Evolutionary conservation across 176 grass and related monocot genomes (phyloP), one percentile per base, ranked within the genome.

Genomic region (Triticum monococcum): DNA sequence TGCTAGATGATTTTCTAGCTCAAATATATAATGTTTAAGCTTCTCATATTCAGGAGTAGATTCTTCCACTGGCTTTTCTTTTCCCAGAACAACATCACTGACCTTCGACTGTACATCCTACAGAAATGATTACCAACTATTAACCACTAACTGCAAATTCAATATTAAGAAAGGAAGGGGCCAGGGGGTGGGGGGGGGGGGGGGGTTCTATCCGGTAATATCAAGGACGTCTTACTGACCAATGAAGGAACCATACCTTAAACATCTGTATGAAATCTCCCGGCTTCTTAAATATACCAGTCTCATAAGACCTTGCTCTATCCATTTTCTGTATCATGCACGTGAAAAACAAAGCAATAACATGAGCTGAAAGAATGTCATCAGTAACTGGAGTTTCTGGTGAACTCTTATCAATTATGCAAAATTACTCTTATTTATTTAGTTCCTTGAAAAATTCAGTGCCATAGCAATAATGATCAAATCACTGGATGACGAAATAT

Each of bases 31-130:
- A 83, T 90, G 62, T 81, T 97, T 99, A 65, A 99, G 90, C 76
- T 97, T 99, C 85, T 99, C 94, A 82, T 97, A 99, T 82, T 99
- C 97, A 91, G 94, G 90, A 93, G 72, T 84, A 78, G 94, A 97
- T 73, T 99, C 97, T 83, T 99, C 97, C 40, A 97, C 88, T 67
- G 94, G 97, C 79, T 99, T 99, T 91, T 99, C 94, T 89, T 99
- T 99, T 32, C 97, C 97, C 73, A 99, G 80, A 86, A 99, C 94
- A 73, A 99, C 94, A 88, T 99, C 94, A 75, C 90, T 97, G 61
- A 99, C 97, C 86, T 93, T 99, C 84, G 97, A 88, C 37, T 94
- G 94, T 67, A 95, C 94, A 84, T 97, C 97, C 90, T 98, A 84
- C 35, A 59, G 89, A 85, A 86, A 76, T 2, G 5, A 32, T 61